Conservation (phyloP, 495 filamentous ascomycete species). For the Xylaria cubensis region DNA sequence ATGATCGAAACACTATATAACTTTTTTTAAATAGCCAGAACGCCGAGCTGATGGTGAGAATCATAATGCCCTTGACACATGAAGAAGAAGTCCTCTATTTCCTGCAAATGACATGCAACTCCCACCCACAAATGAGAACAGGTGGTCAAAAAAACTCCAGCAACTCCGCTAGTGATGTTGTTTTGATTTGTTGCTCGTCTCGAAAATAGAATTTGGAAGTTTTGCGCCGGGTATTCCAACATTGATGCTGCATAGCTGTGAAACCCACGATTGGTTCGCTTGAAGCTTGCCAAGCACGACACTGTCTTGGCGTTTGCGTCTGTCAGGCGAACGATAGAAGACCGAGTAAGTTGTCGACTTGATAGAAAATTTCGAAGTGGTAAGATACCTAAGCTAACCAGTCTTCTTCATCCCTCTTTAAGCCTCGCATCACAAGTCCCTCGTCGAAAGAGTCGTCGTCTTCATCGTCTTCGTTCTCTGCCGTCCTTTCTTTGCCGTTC, state of each 20-base stretch:
- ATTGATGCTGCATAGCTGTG: neutral
- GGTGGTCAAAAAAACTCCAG: neutral
- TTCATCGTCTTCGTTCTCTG: conserved; percentile 38
- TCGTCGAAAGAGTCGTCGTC: conserved; percentile 52
- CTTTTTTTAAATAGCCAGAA: conserved; percentile 26
- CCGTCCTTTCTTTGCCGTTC: conserved; percentile 38
- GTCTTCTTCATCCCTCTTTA: conserved; percentile 57
- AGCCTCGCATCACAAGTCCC: conserved; percentile 55
- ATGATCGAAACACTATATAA: neutral
- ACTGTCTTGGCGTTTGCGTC: neutral
- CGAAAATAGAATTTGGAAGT: neutral
- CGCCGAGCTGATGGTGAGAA: conserved; percentile 23
- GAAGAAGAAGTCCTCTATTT: conserved; percentile 6
- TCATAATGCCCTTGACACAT: conserved; percentile 3
- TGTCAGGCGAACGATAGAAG: neutral
- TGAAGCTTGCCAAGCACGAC: neutral
- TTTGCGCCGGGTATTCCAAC: neutral
- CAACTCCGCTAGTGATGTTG: neutral
- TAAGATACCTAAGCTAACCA: conserved; percentile 52
- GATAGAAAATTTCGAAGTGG: conserved; percentile 1
- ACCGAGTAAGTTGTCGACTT: neutral
- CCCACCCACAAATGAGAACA: neutral
- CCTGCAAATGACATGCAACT: conserved; percentile 14
- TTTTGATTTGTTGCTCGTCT: neutral
- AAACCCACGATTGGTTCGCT: neutral